Percentiles rank a stretch among this genome's conserved stretches.
Conservation (phyloP, 768 basidiomycete species). For the Leucocoprinus leucothites region DNA sequence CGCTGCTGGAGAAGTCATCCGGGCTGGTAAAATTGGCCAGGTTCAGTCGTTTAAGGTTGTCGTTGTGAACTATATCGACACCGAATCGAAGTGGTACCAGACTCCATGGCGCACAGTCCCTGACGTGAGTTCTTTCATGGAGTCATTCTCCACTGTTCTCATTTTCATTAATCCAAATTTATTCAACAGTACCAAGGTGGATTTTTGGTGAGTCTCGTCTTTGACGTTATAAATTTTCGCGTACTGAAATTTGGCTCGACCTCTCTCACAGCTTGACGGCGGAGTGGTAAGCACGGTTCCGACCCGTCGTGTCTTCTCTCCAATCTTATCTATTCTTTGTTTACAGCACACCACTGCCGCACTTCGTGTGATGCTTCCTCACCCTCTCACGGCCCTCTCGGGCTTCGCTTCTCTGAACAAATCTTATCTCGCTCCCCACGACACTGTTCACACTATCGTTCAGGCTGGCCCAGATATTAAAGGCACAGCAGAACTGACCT, state of each 20-base stretch:
- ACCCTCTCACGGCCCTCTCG: conserved; percentile 51
- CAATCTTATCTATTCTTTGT: conserved; percentile 9
- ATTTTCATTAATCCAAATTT: conserved; percentile 10
- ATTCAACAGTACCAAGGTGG: conserved; percentile 67
- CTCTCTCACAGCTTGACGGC: conserved; percentile 58
- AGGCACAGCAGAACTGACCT: conserved; percentile 63
- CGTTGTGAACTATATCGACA: conserved; percentile 50
- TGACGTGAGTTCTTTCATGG: conserved; percentile 47
- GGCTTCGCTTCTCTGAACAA: conserved; percentile 68
- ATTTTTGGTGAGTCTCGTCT: conserved; percentile 57
- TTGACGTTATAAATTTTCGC: background rate
- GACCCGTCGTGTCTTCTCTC: background rate
- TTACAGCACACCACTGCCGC: conserved; percentile 66
- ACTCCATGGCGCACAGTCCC: conserved; percentile 84
- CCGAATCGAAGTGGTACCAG: conserved; percentile 72
- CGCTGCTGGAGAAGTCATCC: conserved; percentile 45
- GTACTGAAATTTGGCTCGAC: conserved; percentile 2
- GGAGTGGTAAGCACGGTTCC: conserved; percentile 56
- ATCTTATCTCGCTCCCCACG: conserved; percentile 71
- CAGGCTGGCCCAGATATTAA: conserved; percentile 48
- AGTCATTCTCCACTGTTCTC: conserved; percentile 8
- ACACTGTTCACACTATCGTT: conserved; percentile 66
- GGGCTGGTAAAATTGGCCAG: conserved; percentile 65
- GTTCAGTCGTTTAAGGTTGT: conserved; percentile 64
- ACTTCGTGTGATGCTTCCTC: conserved; percentile 56